Percentiles rank a stretch among this genome's conserved stretches.
phyloP scores from a whole-genome alignment of 225 moss, liverwort and hornwort species.

The Polytrichum commune region DNA sequence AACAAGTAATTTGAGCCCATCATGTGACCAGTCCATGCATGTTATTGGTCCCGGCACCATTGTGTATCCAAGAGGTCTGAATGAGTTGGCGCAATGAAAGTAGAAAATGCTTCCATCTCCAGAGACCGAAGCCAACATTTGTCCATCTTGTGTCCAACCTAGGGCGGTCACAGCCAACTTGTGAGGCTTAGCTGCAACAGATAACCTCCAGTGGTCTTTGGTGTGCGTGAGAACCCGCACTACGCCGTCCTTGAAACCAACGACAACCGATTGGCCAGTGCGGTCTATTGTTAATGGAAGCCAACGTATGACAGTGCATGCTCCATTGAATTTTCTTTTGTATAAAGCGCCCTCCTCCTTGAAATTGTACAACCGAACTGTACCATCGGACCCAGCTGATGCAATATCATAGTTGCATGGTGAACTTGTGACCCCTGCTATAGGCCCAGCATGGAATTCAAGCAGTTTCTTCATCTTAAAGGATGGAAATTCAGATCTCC shows the following conservation, averaged over 20 bases:
- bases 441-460: conserved; percentile 86
- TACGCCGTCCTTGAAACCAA: conserved; percentile 80
- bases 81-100: conserved; percentile 65
- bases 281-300: conserved; percentile 72
- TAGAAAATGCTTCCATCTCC: conserved; percentile 82
- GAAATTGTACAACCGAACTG: conserved; percentile 81
- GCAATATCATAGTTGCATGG: conserved; percentile 69
- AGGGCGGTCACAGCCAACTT: conserved; percentile 79
- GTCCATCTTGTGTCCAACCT: conserved; percentile 65
- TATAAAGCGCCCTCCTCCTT: conserved; percentile 57
- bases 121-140: conserved; percentile 61
- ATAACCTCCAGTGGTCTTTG: conserved; percentile 66
- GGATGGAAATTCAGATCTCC: conserved; percentile 77
- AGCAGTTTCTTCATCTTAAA: conserved; percentile 73
- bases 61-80: conserved; percentile 75
- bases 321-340: conserved; percentile 57
- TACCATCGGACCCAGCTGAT: conserved; percentile 88
- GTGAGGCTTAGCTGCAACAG: conserved; percentile 79
- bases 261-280: conserved; percentile 63
- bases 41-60: conserved; percentile 70
- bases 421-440: conserved; percentile 82
- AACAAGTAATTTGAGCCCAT: conserved; percentile 64
- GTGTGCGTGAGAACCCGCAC: conserved; percentile 59
- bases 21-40: conserved; percentile 87
- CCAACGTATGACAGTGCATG: conserved; percentile 76